phyloP scores from a whole-genome alignment of 768 basidiomycete species.

The Tephrocybe sp. region DNA sequence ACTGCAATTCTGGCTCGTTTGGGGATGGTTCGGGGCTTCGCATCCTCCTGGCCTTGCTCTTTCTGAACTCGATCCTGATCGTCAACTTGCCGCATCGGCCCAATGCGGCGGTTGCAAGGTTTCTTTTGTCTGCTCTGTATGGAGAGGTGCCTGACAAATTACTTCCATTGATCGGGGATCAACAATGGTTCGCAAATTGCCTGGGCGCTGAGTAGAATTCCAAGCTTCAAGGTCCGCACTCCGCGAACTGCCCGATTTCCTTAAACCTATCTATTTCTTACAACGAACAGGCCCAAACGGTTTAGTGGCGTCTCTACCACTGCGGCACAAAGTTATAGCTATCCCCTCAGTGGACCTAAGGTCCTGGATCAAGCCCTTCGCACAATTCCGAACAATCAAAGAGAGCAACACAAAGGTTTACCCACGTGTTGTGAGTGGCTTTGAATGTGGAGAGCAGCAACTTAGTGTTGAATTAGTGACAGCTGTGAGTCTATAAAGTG shows the following conservation, averaged over 20 bases:
- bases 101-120: constrained; percentile 28
- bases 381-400: constrained; percentile 1
- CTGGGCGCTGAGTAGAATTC: constrained; percentile 14
- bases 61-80: constrained; percentile 6
- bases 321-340: constrained; percentile 4
- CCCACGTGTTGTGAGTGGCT: not conserved
- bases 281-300: constrained; percentile 27
- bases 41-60: constrained; percentile 15
- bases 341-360: not conserved
- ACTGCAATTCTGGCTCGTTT: constrained; percentile 1
- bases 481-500: not conserved
- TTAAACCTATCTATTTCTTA: not conserved
- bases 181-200: constrained; percentile 37
- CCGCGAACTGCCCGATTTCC: constrained; percentile 16
- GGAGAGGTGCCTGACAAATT: constrained; percentile 31
- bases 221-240: constrained; percentile 20
- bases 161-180: constrained; percentile 64
- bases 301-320: constrained; percentile 29
- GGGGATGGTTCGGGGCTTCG: constrained; percentile 22
- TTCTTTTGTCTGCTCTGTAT: not conserved
- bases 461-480: not conserved
- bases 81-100: constrained; percentile 18
- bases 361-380: not conserved
- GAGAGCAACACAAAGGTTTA: constrained; percentile 1
- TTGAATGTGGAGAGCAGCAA: no score